Percentiles rank a stretch among this genome's conserved stretches.
These are phyloP conservation scores for Candida tammaniensis DNA, from an alignment of 805 yeast genomes.

Conservation along the genomic window DNA sequence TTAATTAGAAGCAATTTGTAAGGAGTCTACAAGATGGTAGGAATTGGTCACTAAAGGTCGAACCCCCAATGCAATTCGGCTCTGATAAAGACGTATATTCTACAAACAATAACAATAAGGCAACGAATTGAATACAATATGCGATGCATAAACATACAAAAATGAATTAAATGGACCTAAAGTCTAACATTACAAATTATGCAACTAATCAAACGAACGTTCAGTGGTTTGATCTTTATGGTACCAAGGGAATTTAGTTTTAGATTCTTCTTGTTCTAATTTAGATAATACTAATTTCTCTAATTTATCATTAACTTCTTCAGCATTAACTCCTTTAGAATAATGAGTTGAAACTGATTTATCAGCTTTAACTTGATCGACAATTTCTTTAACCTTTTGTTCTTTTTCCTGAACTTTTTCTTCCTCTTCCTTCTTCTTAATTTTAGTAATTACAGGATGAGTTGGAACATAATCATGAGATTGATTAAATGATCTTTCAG, in stretches of 20 bases:
- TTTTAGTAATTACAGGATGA: slow-evolving; percentile 16
- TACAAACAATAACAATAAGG: no score
- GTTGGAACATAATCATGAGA: slow-evolving; percentile 27
- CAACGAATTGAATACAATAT: no score
- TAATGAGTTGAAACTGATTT: no score
- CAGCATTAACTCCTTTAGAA: slow-evolving; percentile 11
- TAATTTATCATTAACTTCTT: slow-evolving; percentile 11
- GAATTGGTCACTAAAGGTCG: no score
- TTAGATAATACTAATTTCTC: slow-evolving; percentile 9
- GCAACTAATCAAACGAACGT: slow-evolving; percentile 4
- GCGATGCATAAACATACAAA: no score
- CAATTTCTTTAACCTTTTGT: background rate
- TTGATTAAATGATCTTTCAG: slow-evolving; percentile 32
- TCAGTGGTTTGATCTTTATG: slow-evolving; percentile 1
- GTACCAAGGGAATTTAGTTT: slow-evolving; percentile 3
- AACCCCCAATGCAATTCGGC: no score
- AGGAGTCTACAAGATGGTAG: no score
- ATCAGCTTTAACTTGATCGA: background rate
- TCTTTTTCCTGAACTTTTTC: background rate
- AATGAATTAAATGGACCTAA: no score
- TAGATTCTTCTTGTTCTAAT: background rate
- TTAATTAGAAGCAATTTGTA: no score
- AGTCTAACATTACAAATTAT: no score
- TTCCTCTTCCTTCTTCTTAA: slow-evolving; percentile 1
- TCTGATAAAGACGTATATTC: no score